Evolutionary conservation across 805 yeast species (phyloP), one percentile per base, ranked within the genome.

Genomic region (Saccharomycopsis synnaedendra): DNA sequence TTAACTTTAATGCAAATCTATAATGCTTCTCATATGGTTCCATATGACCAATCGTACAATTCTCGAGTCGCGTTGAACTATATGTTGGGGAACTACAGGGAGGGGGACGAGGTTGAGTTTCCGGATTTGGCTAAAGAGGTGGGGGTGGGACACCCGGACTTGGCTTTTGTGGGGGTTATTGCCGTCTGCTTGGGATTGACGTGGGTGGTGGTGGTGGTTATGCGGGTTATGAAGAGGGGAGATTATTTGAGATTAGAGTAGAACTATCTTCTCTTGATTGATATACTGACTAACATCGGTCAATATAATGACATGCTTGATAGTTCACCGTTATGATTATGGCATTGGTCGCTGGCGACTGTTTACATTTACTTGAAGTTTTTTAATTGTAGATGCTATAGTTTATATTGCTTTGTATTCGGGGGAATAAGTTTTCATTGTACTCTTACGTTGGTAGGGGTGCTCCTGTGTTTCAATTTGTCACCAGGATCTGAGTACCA

Each of bases 1-100:
- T 66, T 85, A 55, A 76, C 88, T 0, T 78, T 77, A 58, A 74
- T 78, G 39, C 71, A 74, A 50, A 71, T 85, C 3, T 72, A 64
- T 57, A 71, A 79, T 52, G 72, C 88, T 1, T 77, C 86, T 11
- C 94, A 84, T 58, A 85, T 85, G 94, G 85, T 82, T 33, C 89
- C 94, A 0, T 78, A 71, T 52, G 90, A 84, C 57, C 57, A 69
- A 38, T 83, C 87, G 3, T 75, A 68, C 40, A 65, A 68, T n/a
- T 70, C 83, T 3, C 65, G 81, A 47, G 77, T 79, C 11, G 63
- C 84, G 54, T 60, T 82, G 31, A 80, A 80, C 57, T 52, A 74
- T 29, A 56, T 70, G 33, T 54, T 63, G 1, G 37, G 45, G 7
- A 45, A 45, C 32, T 41, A 45, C 19, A 40, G 30, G n/a, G 9